phyloP scores from a whole-genome alignment of 2,329 filamentous ascomycete species.

The Aspergillus fructus region DNA sequence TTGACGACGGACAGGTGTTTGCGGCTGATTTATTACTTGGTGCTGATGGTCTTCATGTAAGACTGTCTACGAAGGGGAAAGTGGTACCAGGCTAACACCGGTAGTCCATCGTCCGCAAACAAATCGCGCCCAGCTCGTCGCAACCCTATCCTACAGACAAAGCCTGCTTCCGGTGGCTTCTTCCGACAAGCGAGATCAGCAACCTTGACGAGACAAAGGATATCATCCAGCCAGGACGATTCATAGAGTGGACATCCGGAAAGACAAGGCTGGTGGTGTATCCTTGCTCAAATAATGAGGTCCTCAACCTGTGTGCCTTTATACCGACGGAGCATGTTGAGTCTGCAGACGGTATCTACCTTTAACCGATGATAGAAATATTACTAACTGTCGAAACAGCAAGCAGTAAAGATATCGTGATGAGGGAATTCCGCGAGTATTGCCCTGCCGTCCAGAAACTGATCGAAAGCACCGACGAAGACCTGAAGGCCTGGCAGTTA shows the following conservation, averaged over 20 bases:
- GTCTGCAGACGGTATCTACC: constrained; percentile 1
- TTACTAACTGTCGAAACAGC: constrained; percentile 11
- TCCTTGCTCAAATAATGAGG: constrained; percentile 45
- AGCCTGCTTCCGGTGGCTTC: constrained; percentile 27
- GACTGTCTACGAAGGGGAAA: not conserved
- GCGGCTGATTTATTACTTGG: constrained; percentile 24
- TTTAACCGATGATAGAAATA: no score
- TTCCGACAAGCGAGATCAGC: constrained; percentile 17
- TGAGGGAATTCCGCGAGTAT: constrained; percentile 19
- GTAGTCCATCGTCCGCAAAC: constrained; percentile 24
- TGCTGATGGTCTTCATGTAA: constrained; percentile 27
- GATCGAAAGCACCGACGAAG: constrained; percentile 36
- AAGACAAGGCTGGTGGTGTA: constrained; percentile 48
- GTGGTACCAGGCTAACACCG: not conserved
- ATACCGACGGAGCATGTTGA: constrained; percentile 45
- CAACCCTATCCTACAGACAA: constrained; percentile 22
- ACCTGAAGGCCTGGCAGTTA: constrained; percentile 58
- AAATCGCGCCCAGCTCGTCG: constrained; percentile 18
- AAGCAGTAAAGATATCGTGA: constrained; percentile 17
- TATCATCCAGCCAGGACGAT: constrained; percentile 29
- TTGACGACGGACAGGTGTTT: constrained; percentile 22
- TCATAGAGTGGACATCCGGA: constrained; percentile 42
- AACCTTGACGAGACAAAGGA: constrained; percentile 11
- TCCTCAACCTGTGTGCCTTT: constrained; percentile 50
- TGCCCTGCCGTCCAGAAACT: constrained; percentile 16